Percentiles rank a stretch among this genome's conserved stretches.
Conservation (phyloP, 179 eudicot genomes). For the Actinidia polygama region DNA sequence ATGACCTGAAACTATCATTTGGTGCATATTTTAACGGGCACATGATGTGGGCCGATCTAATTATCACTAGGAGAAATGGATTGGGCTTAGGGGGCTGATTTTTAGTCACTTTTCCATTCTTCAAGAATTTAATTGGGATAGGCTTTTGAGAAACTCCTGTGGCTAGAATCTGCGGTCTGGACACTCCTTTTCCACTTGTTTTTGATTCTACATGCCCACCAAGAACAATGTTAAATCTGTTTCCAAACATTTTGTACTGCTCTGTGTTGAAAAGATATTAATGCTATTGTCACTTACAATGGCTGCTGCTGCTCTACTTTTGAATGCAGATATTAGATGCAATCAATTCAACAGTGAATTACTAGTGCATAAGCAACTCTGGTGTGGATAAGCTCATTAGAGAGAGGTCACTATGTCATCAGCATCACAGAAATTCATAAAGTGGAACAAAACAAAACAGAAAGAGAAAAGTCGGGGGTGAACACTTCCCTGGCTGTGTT, state of each 20-base stretch:
- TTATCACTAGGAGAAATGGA: background rate
- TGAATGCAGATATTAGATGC: conserved; percentile 86
- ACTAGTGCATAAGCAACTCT: conserved; percentile 33
- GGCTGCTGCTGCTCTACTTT: background rate
- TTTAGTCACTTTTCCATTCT: background rate
- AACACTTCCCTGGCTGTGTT: background rate
- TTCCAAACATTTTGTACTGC: background rate
- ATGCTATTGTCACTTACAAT: conserved; percentile 6
- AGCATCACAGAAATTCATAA: background rate
- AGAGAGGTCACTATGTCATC: background rate
- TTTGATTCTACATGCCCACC: conserved; percentile 95
- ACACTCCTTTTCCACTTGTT: conserved; percentile 96
- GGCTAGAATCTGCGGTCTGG: conserved; percentile 20
- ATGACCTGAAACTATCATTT: too few relatives aligned
- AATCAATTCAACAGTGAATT: conserved; percentile 85
- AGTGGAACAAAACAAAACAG: background rate
- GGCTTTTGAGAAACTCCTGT: conserved; percentile 53
- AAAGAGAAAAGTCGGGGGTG: background rate
- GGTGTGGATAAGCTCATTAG: background rate
- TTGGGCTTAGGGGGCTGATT: background rate
- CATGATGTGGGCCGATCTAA: too few relatives aligned
- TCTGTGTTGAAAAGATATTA: background rate
- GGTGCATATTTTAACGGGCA: too few relatives aligned
- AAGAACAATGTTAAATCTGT: conserved; percentile 71
- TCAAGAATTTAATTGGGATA: background rate